Base-by-base conservation (phyloP, 306 rosid genomes). In the Dalbergia oliveri region DNA sequence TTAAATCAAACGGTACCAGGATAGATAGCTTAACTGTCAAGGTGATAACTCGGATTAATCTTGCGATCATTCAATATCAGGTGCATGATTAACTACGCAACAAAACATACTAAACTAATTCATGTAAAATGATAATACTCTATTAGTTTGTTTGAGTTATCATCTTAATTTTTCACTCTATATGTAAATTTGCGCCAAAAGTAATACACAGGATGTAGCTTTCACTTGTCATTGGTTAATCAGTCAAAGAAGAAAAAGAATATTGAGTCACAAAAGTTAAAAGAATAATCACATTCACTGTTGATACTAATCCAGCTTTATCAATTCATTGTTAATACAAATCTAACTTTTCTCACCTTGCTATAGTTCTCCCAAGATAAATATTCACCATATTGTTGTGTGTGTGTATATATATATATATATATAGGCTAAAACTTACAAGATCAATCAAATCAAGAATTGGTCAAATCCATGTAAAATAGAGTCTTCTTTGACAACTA, bases 261-360 rank as follows among this genome's bases (percentile, higher is more conserved):
- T 5, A 69, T 8, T 23, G 1, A n/a, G 64, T 34, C 65, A 54
- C 34, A 72, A 5, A 33, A 72, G 69, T 43, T 73, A 5, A 63
- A 26, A 12, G 45, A 11, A 60, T 14, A 62, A 56, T 61, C 18
- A 76, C 63, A 11, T 75, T 63, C 54, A 62, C 41, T 3, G 39
- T 63, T 45, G n/a, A 44, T 23, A 23, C 59, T 44, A 10, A n/a
- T n/a, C 41, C 41, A 37, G 5, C 41, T 37, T 37, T 37, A 37
- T 37, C 41, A 37, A 37, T 37, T 4, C 7, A 37, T 37, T 37
- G 7, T 37, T 37, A 37, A 37, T 1, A 37, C 41, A 37, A 37
- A 37, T 5, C 75, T 45, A 16, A n/a, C 44, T 62, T 21, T 15
- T 33, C 23, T 33, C 35, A 45, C 80, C 37, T 63, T 70, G 75